Evolutionary conservation across 192 early-diverging fungal genomes (phyloP), one percentile per base, ranked within the genome.

Genomic region (Backusella parvicylindrica): DNA sequence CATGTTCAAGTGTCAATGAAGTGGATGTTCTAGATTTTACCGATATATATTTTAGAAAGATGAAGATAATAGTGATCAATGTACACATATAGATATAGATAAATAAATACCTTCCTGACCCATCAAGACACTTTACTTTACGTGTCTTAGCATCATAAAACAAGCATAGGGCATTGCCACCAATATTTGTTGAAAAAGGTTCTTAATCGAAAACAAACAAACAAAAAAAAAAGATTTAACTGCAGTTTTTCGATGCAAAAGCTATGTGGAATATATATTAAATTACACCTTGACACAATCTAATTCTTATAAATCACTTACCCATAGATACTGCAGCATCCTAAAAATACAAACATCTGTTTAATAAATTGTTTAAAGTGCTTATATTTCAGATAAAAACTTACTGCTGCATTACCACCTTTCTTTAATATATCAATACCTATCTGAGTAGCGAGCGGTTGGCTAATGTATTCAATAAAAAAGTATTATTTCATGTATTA

Each of bases 131-230:
- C 31, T 75, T 72, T 1, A 93, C 87, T 2, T 68, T 76, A 35
- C 82, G 79, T 47, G 81, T 79, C 40, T 85, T 89, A 35, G 89
- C 87, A 50, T 90, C 86, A 81, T 91, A 95, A 75, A 86, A 94
- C 11, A 95, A 84, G 73, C 91, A 92, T 76, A 95, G 94, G 38
- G 86, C 86, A 78, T 95, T 92, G 37, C 93, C 93, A 41, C 93
- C 93, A 49, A 94, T 88, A 13, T 92, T 92, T 0, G 91, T 93
- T 0, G 88, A 90, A 31, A 77, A 71, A 13, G 93, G 93, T 82
- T 91, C 89, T 68, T 83, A 83, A n/a, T 30, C 85, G 79, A 43
- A 47, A 47, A 35, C 16, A 26, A 56, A 56, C 2, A 23, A 26
- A n/a, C 47, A 56, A 56, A 1, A 56, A 26, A 23, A 23, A 56